Percentiles rank a stretch among this genome's conserved stretches.
Conservation (phyloP, 2,329 filamentous ascomycete species). For the Talaromyces islandicus region DNA sequence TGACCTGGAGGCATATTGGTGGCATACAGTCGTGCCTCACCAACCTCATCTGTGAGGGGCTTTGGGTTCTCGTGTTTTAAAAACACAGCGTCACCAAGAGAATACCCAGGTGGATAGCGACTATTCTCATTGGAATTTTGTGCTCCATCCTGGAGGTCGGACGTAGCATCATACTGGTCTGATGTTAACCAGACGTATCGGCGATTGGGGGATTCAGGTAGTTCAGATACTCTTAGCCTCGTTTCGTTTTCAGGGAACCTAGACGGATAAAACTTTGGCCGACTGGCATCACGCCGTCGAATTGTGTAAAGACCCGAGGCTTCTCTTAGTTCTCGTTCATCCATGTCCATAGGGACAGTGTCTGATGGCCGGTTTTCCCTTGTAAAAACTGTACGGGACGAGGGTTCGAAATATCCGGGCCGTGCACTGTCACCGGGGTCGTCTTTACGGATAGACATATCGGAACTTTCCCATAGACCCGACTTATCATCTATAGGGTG, state of each 20-base stretch:
- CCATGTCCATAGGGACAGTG: not conserved
- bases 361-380: not conserved
- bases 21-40: slow-evolving; percentile 34
- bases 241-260: slow-evolving; percentile 1
- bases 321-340: not conserved
- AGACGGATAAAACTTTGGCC: not conserved
- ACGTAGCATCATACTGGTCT: slow-evolving; percentile 3
- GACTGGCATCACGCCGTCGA: not conserved
- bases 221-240: slow-evolving; percentile 4
- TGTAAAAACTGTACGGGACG: not conserved
- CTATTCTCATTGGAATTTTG: not conserved
- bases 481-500: not conserved
- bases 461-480: not conserved
- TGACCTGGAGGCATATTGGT: slow-evolving; percentile 26
- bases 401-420: not conserved
- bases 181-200: not conserved
- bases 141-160: not conserved
- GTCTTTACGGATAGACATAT: not conserved
- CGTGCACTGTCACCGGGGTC: not conserved
- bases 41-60: slow-evolving; percentile 21
- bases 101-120: slow-evolving; percentile 3
- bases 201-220: slow-evolving; percentile 5
- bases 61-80: slow-evolving; percentile 4
- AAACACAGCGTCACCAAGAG: not conserved
- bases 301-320: slow-evolving; percentile 1